Percentiles rank a stretch among this genome's conserved stretches.
phyloP scores from a whole-genome alignment of 176 grass and related monocot species.

The Phragmites australis region DNA sequence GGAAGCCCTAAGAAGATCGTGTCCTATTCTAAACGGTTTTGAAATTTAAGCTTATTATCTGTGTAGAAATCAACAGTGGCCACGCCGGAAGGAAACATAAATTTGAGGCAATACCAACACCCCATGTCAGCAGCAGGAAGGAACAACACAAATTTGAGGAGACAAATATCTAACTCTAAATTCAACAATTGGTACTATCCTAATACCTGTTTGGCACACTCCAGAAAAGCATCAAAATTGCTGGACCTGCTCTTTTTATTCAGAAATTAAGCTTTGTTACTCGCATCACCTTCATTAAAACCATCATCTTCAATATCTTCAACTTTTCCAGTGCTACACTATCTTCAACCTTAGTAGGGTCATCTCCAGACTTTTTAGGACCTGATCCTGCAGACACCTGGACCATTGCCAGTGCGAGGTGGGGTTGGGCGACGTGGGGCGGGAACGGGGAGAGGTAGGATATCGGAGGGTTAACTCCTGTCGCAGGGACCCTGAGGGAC shows the following conservation, averaged over 20 bases:
- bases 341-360: slow-evolving; percentile 45
- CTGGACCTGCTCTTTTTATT: slow-evolving; percentile 33
- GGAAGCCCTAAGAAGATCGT: too few relatives aligned
- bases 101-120: slow-evolving; percentile 29
- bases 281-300: slow-evolving; percentile 35
- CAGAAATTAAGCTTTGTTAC: slow-evolving; percentile 30
- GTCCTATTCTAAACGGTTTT: too few relatives aligned
- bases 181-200: slow-evolving; percentile 30
- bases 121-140: slow-evolving; percentile 33
- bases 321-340: slow-evolving; percentile 36
- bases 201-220: slow-evolving; percentile 37
- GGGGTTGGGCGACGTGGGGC: too few relatives aligned
- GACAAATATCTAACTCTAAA: slow-evolving; percentile 35
- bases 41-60: too few relatives aligned
- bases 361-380: slow-evolving; percentile 52
- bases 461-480: too few relatives aligned
- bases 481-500: too few relatives aligned
- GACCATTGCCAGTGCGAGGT: slow-evolving; percentile 90
- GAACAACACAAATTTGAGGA: slow-evolving; percentile 11
- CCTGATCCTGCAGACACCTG: slow-evolving; percentile 88
- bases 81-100: background rate
- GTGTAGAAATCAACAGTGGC: background rate
- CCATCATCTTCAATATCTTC: slow-evolving; percentile 40
- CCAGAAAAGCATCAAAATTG: slow-evolving; percentile 55
- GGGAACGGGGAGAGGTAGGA: too few relatives aligned